A percentile compares a stretch with the other conserved stretches of the same genome.
Conservation (phyloP, 1,284 basidiomycete species). For the Sanghuangporus baumii region DNA sequence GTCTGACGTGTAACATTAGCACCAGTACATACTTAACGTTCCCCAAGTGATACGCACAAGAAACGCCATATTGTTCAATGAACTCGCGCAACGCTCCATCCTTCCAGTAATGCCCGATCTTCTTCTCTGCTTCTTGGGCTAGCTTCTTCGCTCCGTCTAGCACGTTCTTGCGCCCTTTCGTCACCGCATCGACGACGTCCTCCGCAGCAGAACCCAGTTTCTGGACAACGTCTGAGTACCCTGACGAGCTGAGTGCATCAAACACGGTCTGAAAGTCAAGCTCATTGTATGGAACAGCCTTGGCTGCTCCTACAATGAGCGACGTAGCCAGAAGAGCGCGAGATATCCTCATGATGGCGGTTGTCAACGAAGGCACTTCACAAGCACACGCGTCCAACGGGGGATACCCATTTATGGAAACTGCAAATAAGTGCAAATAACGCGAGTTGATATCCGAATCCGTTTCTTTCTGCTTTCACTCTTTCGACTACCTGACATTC, state of each 20-base stretch:
- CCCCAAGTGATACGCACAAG: constrained; percentile 41
- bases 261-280: constrained; percentile 11
- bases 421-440: too few relatives aligned
- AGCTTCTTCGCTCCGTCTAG: constrained; percentile 12
- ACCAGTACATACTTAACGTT: background rate
- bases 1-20: constrained; percentile 36
- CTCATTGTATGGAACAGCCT: constrained; percentile 1
- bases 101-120: constrained; percentile 41
- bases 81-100: constrained; percentile 49
- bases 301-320: constrained; percentile 1
- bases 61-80: constrained; percentile 56
- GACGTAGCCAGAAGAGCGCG: constrained; percentile 3
- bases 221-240: background rate
- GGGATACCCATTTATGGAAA: too few relatives aligned
- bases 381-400: too few relatives aligned
- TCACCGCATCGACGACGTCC: background rate
- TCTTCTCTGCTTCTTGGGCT: constrained; percentile 22
- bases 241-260: background rate
- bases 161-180: constrained; percentile 2
- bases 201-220: constrained; percentile 2
- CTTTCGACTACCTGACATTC: background rate
- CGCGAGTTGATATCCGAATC: too few relatives aligned
- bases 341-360: constrained; percentile 7
- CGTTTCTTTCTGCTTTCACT: too few relatives aligned
- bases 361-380: background rate